Conservation (phyloP, 2,329 filamentous ascomycete species). For the Paecilomyces sp. region DNA sequence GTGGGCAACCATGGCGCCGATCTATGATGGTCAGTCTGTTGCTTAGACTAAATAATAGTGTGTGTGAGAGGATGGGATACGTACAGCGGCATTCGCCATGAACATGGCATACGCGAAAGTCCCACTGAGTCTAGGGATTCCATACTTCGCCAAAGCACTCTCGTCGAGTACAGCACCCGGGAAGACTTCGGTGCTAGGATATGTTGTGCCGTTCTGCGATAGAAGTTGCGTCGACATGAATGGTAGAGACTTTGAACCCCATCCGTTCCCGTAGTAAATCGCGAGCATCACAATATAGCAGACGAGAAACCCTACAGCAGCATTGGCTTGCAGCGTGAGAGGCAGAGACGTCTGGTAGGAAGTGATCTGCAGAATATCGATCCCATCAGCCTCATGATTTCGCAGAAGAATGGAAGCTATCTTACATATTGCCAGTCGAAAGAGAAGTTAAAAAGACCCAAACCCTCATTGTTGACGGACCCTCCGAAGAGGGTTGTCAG, state of each 20-base stretch:
- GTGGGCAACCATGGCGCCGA: slow-evolving; percentile 49
- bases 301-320: slow-evolving; percentile 38
- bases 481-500: slow-evolving; percentile 48
- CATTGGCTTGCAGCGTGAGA: slow-evolving; percentile 44
- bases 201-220: slow-evolving; percentile 32
- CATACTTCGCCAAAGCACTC: slow-evolving; percentile 34
- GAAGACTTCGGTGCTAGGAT: slow-evolving; percentile 37
- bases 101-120: slow-evolving; percentile 49
- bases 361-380: slow-evolving; percentile 38
- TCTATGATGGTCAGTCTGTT: slow-evolving; percentile 24
- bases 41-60: slow-evolving; percentile 2
- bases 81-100: slow-evolving; percentile 51
- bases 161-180: slow-evolving; percentile 18
- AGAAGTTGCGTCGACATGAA: slow-evolving; percentile 50
- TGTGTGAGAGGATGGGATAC: slow-evolving; percentile 10
- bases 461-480: slow-evolving; percentile 45
- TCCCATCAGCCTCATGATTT: background rate
- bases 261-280: slow-evolving; percentile 47
- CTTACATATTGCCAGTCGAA: slow-evolving; percentile 47
- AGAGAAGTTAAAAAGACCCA: slow-evolving; percentile 43
- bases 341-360: slow-evolving; percentile 49
- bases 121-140: slow-evolving; percentile 43
- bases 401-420: no score
- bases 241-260: slow-evolving; percentile 40
- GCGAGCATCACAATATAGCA: slow-evolving; percentile 46